phyloP scores from a whole-genome alignment of 805 yeast genomes.

The Scheffersomyces amazonensis region DNA sequence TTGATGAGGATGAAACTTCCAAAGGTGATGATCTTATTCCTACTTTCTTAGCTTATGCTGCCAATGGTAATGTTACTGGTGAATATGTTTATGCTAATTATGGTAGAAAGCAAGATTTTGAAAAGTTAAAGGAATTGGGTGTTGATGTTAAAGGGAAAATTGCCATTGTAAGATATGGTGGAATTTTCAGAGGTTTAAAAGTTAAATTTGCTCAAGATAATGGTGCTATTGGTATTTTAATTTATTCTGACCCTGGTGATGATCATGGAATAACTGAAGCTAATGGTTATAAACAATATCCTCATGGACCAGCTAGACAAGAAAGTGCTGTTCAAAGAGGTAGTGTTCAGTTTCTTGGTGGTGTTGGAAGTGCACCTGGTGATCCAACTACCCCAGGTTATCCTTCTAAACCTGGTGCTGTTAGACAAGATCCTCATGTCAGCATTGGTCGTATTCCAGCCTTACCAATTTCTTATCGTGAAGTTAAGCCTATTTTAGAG shows the following conservation, averaged over 20 bases:
- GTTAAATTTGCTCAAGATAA: conserved; percentile 57
- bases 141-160: conserved; percentile 53
- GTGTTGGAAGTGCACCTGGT: conserved; percentile 55
- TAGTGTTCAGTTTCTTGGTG: conserved; percentile 54
- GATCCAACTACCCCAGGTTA: conserved; percentile 79
- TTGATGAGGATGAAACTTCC: conserved; percentile 40
- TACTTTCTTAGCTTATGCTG: conserved; percentile 63
- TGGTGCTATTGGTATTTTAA: conserved; percentile 62
- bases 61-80: conserved; percentile 58
- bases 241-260: conserved; percentile 58
- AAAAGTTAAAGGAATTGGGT: conserved; percentile 30
- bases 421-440: conserved; percentile 29
- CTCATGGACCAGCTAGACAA: conserved; percentile 65
- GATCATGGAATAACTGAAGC: conserved; percentile 54
- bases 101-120: conserved; percentile 57
- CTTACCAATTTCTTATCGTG: conserved; percentile 43
- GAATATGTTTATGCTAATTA: conserved; percentile 59
- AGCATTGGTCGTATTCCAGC: conserved; percentile 40
- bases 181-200: conserved; percentile 52
- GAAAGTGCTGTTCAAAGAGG: conserved; percentile 61
- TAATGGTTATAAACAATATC: conserved; percentile 57
- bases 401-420: conserved; percentile 48
- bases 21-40: conserved; percentile 37
- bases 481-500: conserved; percentile 40
- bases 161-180: conserved; percentile 54